These are phyloP conservation scores for Penicillium longicatenatum DNA, from an alignment of 495 filamentous ascomycete genomes.

Conservation along the genomic window DNA sequence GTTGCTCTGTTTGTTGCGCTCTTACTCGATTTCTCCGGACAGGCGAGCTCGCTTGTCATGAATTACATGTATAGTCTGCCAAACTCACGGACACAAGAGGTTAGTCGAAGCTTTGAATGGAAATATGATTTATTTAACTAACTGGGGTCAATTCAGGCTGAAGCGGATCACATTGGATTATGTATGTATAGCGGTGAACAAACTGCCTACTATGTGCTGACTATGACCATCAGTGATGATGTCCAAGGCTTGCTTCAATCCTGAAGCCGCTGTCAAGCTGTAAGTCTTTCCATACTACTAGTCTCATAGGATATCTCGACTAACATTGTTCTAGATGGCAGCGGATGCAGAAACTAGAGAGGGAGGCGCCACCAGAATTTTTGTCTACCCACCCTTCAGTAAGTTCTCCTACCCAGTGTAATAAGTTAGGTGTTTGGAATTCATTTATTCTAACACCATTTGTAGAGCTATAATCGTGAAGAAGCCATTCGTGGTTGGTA, in stretches of 20 bases:
- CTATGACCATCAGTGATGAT: constrained; percentile 54
- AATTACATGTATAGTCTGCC: constrained; percentile 69
- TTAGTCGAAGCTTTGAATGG: constrained; percentile 16
- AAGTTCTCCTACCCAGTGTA: constrained; percentile 23
- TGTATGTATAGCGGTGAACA: constrained; percentile 47
- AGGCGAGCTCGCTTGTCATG: constrained; percentile 43
- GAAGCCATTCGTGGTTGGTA: constrained; percentile 68
- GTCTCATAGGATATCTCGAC: neutral
- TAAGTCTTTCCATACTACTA: constrained; percentile 19
- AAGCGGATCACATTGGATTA: constrained; percentile 87
- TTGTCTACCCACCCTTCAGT: constrained; percentile 86
- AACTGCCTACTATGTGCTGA: constrained; percentile 13
- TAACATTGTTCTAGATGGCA: constrained; percentile 54
- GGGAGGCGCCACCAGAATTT: constrained; percentile 67
- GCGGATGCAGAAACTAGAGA: constrained; percentile 68
- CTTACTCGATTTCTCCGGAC: constrained; percentile 52
- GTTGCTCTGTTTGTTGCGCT: constrained; percentile 53
- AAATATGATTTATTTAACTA: neutral
- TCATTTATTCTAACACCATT: constrained; percentile 1
- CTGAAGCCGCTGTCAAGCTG: constrained; percentile 67
- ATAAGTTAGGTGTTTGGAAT: neutral
- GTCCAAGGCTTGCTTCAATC: constrained; percentile 70
- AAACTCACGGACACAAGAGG: constrained; percentile 69
- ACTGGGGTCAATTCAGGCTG: constrained; percentile 33
- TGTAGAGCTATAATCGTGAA: constrained; percentile 66